These are phyloP conservation scores for Nothopassalora personata DNA, from an alignment of 2,329 filamentous ascomycete species.

Conservation along the genomic window DNA sequence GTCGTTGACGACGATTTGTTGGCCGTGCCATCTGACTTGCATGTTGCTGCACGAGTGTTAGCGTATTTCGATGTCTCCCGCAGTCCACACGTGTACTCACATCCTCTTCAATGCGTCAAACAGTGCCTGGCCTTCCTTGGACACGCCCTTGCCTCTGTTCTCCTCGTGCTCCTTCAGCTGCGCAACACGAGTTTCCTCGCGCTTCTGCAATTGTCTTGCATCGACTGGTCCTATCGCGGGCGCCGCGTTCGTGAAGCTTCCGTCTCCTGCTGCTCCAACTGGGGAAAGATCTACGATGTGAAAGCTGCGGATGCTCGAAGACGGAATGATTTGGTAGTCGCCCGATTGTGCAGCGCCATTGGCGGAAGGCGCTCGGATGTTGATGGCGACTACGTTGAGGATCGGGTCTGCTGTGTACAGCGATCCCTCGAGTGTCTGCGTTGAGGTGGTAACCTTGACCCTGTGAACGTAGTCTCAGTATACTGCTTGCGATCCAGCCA, in stretches of 20 bases:
- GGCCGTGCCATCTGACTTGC: constrained; percentile 55
- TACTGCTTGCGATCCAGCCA: background rate
- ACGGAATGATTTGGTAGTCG: constrained; percentile 57
- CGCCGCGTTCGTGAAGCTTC: constrained; percentile 42
- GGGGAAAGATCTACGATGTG: constrained; percentile 46
- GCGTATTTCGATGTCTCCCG: background rate
- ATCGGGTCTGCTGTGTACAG: constrained; percentile 58
- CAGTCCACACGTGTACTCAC: constrained; percentile 31
- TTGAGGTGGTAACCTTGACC: constrained; percentile 54
- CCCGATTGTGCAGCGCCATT: constrained; percentile 41
- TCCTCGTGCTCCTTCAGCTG: constrained; percentile 54
- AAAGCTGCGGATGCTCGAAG: constrained; percentile 55
- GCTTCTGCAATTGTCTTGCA: constrained; percentile 48
- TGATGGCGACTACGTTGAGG: constrained; percentile 57
- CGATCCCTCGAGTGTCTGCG: constrained; percentile 54
- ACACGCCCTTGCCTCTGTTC: constrained; percentile 57
- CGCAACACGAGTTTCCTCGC: constrained; percentile 52
- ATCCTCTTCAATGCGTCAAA: constrained; percentile 58
- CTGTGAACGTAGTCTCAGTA: constrained; percentile 33
- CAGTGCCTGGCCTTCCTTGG: constrained; percentile 56
- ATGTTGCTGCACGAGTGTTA: constrained; percentile 23
- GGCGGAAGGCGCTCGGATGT: constrained; percentile 46
- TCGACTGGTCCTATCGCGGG: constrained; percentile 50
- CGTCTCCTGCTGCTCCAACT: constrained; percentile 27
- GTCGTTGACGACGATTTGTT: constrained; percentile 56